Percentiles rank a stretch among this genome's conserved stretches.
Conservation (phyloP, 805 yeast genomes). For the Wickerhamiella lipophila region DNA sequence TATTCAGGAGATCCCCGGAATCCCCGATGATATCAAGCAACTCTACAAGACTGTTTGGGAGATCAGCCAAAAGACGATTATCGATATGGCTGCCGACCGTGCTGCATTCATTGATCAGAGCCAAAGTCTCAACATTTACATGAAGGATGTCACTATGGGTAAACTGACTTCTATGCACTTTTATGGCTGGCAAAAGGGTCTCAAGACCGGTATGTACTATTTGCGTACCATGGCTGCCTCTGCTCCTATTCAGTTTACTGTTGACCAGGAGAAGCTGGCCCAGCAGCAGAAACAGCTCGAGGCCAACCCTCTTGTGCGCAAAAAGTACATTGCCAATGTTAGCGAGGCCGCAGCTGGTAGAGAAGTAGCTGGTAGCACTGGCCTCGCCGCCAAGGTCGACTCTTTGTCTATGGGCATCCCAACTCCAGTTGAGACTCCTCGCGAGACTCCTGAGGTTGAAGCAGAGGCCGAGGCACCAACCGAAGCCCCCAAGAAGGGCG, state of each 20-base stretch:
- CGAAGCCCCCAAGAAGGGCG: slow-evolving; percentile 29
- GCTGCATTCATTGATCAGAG: slow-evolving; percentile 73
- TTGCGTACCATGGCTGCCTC: slow-evolving; percentile 95
- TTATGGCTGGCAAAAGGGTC: slow-evolving; percentile 97
- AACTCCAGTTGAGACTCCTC: slow-evolving; percentile 8
- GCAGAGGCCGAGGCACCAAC: slow-evolving; percentile 5
- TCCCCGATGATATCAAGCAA: slow-evolving; percentile 62
- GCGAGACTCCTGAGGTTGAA: slow-evolving; percentile 8
- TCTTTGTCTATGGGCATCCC: slow-evolving; percentile 8
- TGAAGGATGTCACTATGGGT: slow-evolving; percentile 87
- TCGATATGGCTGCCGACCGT: slow-evolving; percentile 76
- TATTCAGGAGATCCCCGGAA: slow-evolving; percentile 55
- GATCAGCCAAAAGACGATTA: slow-evolving; percentile 68
- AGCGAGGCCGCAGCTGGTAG: neutral
- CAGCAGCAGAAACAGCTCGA: slow-evolving; percentile 14
- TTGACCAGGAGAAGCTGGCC: slow-evolving; percentile 38
- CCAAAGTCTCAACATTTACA: slow-evolving; percentile 80
- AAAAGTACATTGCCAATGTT: slow-evolving; percentile 20
- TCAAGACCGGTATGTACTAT: slow-evolving; percentile 98
- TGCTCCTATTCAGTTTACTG: slow-evolving; percentile 87
- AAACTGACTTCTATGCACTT: slow-evolving; percentile 96
- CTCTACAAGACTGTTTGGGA: slow-evolving; percentile 97
- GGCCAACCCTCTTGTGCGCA: slow-evolving; percentile 18
- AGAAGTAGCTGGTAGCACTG: too few relatives aligned
- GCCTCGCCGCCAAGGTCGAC: slow-evolving; percentile 14